These are phyloP conservation scores for Cairneyella variabilis DNA, from an alignment of 495 filamentous ascomycete species.

Conservation along the genomic window DNA sequence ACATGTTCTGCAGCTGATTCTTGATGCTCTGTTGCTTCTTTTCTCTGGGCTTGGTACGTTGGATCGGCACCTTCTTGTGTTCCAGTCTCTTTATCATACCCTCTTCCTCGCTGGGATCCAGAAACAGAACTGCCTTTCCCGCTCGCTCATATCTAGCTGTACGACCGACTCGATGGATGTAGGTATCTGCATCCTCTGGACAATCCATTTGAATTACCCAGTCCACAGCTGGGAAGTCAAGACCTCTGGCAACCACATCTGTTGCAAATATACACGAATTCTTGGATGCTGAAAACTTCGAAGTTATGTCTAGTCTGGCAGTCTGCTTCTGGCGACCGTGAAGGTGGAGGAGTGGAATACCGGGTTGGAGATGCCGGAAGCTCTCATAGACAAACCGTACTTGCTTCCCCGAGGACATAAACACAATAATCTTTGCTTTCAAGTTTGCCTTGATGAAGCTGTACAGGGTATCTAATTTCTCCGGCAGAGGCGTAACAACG, in stretches of 20 bases:
- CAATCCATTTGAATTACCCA: slow-evolving; percentile 97
- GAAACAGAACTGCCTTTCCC: slow-evolving; percentile 84
- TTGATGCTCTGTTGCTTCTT: slow-evolving; percentile 88
- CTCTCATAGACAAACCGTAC: slow-evolving; percentile 93
- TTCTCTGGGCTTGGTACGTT: slow-evolving; percentile 75
- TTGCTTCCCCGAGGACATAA: slow-evolving; percentile 91
- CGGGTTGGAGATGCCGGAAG: slow-evolving; percentile 90
- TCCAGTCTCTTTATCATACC: slow-evolving; percentile 79
- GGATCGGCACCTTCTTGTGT: slow-evolving; percentile 82
- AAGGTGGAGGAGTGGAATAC: slow-evolving; percentile 91
- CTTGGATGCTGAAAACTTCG: slow-evolving; percentile 72
- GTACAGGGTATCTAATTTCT: slow-evolving; percentile 89
- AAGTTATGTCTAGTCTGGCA: slow-evolving; percentile 80
- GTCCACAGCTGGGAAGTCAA: slow-evolving; percentile 95
- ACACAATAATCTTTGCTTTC: slow-evolving; percentile 89
- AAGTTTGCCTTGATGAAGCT: slow-evolving; percentile 86
- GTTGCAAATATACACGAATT: slow-evolving; percentile 89
- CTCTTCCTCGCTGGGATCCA: slow-evolving; percentile 86
- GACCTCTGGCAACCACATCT: slow-evolving; percentile 86
- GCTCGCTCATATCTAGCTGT: slow-evolving; percentile 90
- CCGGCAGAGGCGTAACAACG: slow-evolving; percentile 72
- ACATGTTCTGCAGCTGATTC: slow-evolving; percentile 82
- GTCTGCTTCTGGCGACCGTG: slow-evolving; percentile 93
- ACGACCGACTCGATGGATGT: slow-evolving; percentile 93
- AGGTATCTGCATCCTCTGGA: slow-evolving; percentile 94